Evolutionary conservation across 2,329 filamentous ascomycete species (phyloP).

Genomic region (Cryphonectria carpinicola): DNA sequence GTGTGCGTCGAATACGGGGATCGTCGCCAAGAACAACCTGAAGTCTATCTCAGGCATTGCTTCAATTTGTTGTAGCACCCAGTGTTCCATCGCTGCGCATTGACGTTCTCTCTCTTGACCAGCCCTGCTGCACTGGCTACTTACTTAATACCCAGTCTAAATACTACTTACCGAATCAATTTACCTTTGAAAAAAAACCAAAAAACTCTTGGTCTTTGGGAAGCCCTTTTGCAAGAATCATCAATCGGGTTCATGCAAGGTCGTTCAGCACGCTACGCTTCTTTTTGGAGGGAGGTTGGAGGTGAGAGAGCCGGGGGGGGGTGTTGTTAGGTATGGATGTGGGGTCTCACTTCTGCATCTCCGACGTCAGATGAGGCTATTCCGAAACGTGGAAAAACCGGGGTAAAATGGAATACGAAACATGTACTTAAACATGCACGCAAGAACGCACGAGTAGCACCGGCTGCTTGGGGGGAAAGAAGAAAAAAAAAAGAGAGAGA

Average conservation of each 20-base stretch:
- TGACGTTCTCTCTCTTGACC: not conserved
- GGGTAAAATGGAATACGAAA: conserved; percentile 13
- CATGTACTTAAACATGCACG: conserved; percentile 1
- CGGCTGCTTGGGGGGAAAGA: not conserved
- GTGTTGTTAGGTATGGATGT: not conserved
- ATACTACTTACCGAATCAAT: not conserved
- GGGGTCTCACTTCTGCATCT: conserved; percentile 6
- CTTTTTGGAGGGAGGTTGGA: not conserved
- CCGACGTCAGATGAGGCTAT: conserved; percentile 27
- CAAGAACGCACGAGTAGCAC: not conserved
- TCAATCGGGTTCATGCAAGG: not conserved
- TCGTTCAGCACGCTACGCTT: not conserved
- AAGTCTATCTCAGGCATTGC: not conserved
- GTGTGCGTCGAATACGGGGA: not conserved
- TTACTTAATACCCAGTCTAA: too few relatives aligned
- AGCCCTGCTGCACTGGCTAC: too few relatives aligned
- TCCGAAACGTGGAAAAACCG: conserved; percentile 22
- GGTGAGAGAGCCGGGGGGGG: too few relatives aligned
- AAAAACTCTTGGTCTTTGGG: not conserved
- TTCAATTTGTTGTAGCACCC: not conserved
- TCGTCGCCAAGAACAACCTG: too few relatives aligned
- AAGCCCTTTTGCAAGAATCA: not conserved
- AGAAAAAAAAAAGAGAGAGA: not conserved
- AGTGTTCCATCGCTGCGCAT: not conserved
- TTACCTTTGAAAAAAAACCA: not conserved